Evolutionary conservation across 495 filamentous ascomycete genomes (phyloP), one percentile per base, ranked within the genome.

Genomic region (Coniosporium apollinis): DNA sequence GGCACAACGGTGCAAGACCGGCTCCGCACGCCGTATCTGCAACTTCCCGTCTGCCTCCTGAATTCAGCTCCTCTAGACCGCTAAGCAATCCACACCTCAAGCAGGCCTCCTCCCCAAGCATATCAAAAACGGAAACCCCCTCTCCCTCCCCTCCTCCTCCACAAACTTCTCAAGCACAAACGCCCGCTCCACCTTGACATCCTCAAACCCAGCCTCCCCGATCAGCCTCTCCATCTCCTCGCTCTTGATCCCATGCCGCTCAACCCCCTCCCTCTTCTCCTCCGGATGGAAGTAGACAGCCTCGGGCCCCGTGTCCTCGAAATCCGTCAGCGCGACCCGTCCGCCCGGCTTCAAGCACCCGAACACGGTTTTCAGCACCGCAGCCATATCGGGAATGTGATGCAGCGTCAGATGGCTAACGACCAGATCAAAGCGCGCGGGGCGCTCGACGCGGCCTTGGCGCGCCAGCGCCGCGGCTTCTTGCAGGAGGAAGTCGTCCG

Each of bases 261-360:
- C 60, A 7, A 71, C 67, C 2, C 63, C 67, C 5, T 58, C 61
- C 54, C 67, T 55, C 50, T 65, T 69, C 2, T 39, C 33, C 42
- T 55, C 51, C 2, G 68, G 61, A 45, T 72, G 68, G 30, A 69
- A 72, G 36, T 44, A 46, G 19, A 58, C 44, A 11, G 66, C 66
- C 24, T 60, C 64, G 0, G 63, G 60, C 4, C 68, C 68, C 38
- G 62, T 67, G 30, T 72, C 59, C 45, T 72, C 66, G 47, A 66
- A 72, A 30, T 72, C 68, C n/a, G 67, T 70, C 37, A 70, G 40
- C 32, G 61, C 57, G 0, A 67, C 56, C 32, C 43, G 38, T 21
- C 67, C 51, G n/a, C 62, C 61, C 0, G 58, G 51, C 26, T 47
- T 55, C 9, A 72, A 42, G 21, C 56, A 61, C 7, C 54, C 61